Evolutionary conservation across 176 grass and related monocot genomes (phyloP).

Genomic region (Triticum timopheevii): DNA sequence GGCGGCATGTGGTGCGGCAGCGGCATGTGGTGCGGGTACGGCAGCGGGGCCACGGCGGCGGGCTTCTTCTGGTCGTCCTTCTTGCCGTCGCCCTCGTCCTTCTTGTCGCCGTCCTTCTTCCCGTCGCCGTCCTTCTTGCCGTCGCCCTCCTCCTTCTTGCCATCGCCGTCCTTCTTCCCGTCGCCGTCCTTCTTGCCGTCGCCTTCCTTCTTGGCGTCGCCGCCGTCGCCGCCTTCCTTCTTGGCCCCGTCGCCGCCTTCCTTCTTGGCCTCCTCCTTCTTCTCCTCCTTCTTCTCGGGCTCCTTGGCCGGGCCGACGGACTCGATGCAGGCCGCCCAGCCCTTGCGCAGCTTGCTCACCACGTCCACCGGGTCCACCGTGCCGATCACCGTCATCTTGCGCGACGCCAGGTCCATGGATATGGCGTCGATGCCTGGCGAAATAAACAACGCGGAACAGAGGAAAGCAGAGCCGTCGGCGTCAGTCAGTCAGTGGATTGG

Average conservation of each 20-base stretch:
- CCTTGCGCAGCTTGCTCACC: constrained; percentile 79
- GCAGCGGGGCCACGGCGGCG: background rate
- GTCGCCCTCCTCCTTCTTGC: background rate
- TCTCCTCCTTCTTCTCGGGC: constrained; percentile 48
- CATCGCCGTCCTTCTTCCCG: background rate
- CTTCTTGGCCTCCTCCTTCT: constrained; percentile 34
- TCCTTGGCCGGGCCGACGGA: constrained; percentile 67
- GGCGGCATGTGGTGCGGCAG: constrained; percentile 6
- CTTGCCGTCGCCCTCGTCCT: no score
- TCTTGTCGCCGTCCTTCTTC: background rate
- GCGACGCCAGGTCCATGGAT: constrained; percentile 60
- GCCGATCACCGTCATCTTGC: constrained; percentile 83
- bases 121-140: background rate
- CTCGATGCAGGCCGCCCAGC: constrained; percentile 55
- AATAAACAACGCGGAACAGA: background rate
- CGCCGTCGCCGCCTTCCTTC: background rate
- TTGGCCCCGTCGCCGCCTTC: background rate
- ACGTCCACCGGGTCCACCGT: constrained; percentile 67
- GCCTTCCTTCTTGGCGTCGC: background rate
- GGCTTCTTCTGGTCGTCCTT: constrained; percentile 17
- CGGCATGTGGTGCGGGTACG: background rate
- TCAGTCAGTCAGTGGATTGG: background rate
- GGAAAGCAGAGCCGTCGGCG: background rate
- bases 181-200: background rate
- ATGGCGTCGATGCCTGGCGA: constrained; percentile 73